Percentiles rank a stretch among this genome's conserved stretches.
Conservation (phyloP, 495 filamentous ascomycete species). For the Daldinia concentrica region DNA sequence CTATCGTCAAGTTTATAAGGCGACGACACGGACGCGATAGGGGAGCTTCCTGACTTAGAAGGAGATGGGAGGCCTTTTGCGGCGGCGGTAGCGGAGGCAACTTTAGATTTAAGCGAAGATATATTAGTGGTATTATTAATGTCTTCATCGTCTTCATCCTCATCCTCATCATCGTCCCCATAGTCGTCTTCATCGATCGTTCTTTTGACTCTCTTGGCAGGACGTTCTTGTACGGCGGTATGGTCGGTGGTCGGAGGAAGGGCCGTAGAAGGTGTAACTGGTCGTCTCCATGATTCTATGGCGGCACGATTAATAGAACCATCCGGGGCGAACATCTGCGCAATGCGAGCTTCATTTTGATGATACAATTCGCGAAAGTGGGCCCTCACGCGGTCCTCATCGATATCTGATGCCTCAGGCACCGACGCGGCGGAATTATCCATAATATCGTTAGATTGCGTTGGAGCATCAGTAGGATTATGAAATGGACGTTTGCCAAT, state of each 20-base stretch:
- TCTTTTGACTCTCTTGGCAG: slow-evolving; percentile 60
- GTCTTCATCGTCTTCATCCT: slow-evolving; percentile 69
- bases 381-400: slow-evolving; percentile 56
- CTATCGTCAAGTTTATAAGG: slow-evolving; percentile 60
- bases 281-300: slow-evolving; percentile 53
- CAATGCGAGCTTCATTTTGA: slow-evolving; percentile 52
- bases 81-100: slow-evolving; percentile 52
- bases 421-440: slow-evolving; percentile 54
- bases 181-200: slow-evolving; percentile 79
- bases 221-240: slow-evolving; percentile 57
- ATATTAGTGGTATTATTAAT: slow-evolving; percentile 47
- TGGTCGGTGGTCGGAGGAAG: slow-evolving; percentile 59
- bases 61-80: slow-evolving; percentile 61
- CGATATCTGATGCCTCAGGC: slow-evolving; percentile 63
- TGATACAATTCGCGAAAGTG: slow-evolving; percentile 57
- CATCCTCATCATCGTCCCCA: slow-evolving; percentile 85
- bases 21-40: slow-evolving; percentile 62
- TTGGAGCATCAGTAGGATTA: slow-evolving; percentile 50
- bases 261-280: slow-evolving; percentile 44
- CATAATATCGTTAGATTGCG: slow-evolving; percentile 50
- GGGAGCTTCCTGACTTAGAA: slow-evolving; percentile 67
- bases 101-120: slow-evolving; percentile 70
- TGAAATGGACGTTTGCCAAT: slow-evolving; percentile 48
- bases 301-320: slow-evolving; percentile 63
- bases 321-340: slow-evolving; percentile 81